Evolutionary conservation across 2,329 filamentous ascomycete genomes (phyloP).

Genomic region (Sodiomyces alkalinus): DNA sequence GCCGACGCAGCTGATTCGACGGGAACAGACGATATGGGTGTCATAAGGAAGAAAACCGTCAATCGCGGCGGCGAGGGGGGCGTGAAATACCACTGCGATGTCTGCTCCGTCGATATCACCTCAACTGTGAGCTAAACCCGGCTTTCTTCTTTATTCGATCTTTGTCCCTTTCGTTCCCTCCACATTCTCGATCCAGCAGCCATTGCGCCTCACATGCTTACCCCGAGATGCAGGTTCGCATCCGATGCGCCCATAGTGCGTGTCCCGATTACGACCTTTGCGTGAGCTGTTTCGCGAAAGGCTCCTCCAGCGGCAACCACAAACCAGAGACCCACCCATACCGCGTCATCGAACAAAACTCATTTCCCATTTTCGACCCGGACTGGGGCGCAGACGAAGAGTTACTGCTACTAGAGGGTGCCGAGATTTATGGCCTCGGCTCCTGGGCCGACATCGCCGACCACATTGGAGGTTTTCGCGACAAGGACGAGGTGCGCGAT

Average conservation of each 20-base stretch:
- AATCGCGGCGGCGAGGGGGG: constrained; percentile 73
- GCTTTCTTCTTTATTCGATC: constrained; percentile 3
- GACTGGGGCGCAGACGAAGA: constrained; percentile 98
- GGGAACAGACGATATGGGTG: constrained; percentile 49
- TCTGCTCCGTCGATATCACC: constrained; percentile 92
- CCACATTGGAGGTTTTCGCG: constrained; percentile 88
- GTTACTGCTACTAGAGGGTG: constrained; percentile 79
- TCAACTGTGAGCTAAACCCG: constrained; percentile 69
- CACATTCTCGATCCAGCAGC: constrained; percentile 1
- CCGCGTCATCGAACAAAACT: constrained; percentile 95
- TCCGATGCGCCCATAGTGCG: constrained; percentile 67
- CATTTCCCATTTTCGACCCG: constrained; percentile 85
- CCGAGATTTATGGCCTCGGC: constrained; percentile 88
- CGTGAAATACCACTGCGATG: constrained; percentile 93
- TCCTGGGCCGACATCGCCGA: constrained; percentile 98
- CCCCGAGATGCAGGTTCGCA: constrained; percentile 55
- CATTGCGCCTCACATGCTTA: constrained; percentile 4
- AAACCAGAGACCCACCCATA: constrained; percentile 76
- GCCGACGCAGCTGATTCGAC: not conserved
- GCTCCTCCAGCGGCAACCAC: constrained; percentile 67
- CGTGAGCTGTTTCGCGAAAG: constrained; percentile 83
- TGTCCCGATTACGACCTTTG: constrained; percentile 96
- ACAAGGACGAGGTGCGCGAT: constrained; percentile 88
- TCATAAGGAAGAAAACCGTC: constrained; percentile 91
- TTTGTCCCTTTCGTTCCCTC: not conserved